A percentile compares a stretch with the other conserved stretches of the same genome.
Evolutionary conservation across 1,284 basidiomycete genomes (phyloP).

Genomic region (Naganishia sp.): DNA sequence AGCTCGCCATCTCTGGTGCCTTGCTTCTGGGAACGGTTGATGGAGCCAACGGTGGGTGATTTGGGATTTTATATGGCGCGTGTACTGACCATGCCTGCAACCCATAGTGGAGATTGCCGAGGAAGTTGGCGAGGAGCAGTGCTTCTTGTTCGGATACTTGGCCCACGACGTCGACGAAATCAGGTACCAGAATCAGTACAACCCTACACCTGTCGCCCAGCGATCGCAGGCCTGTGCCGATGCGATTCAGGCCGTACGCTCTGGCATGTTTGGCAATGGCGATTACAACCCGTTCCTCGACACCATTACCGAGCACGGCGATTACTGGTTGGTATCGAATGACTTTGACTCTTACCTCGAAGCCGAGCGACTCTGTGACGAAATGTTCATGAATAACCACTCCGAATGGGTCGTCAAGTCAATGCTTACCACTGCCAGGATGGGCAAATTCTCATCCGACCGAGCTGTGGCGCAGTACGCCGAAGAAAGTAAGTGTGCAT

Average conservation of each 20-base stretch:
- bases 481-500: constrained; percentile 46
- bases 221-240: constrained; percentile 74
- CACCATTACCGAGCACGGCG: constrained; percentile 59
- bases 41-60: constrained; percentile 70
- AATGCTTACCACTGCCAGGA: constrained; percentile 80
- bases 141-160: constrained; percentile 54
- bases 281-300: constrained; percentile 68
- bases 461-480: constrained; percentile 87
- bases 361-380: constrained; percentile 79
- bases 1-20: constrained; percentile 74
- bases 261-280: constrained; percentile 74
- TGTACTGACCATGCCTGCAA: not conserved
- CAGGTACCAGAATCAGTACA: constrained; percentile 78
- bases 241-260: constrained; percentile 71
- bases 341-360: constrained; percentile 87
- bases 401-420: constrained; percentile 88
- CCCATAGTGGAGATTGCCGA: constrained; percentile 71
- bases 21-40: constrained; percentile 67
- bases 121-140: constrained; percentile 66
- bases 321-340: constrained; percentile 77
- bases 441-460: constrained; percentile 94
- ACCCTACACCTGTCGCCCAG: constrained; percentile 72
- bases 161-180: constrained; percentile 68
- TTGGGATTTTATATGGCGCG: not conserved
- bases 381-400: constrained; percentile 71